phyloP scores from a whole-genome alignment of 2,329 filamentous ascomycete genomes.

The Colletotrichum horii region DNA sequence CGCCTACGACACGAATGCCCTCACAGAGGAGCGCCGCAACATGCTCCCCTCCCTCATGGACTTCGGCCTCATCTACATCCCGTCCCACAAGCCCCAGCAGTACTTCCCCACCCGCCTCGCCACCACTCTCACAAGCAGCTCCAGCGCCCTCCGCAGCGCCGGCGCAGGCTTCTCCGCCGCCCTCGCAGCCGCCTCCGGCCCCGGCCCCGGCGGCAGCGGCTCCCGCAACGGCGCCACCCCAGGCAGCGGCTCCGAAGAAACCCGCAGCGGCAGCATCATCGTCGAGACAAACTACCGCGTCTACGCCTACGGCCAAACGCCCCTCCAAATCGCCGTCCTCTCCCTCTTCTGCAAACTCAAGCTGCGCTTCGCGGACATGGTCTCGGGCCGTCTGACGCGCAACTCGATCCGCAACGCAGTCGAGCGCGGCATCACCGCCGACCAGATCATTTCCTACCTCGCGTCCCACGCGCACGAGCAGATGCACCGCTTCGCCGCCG shows the following conservation, averaged over 20 bases:
- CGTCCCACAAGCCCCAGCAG: conserved; percentile 60
- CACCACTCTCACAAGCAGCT: conserved; percentile 84
- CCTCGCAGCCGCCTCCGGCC: conserved; percentile 48
- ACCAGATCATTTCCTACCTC: conserved; percentile 95
- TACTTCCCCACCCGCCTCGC: conserved; percentile 93
- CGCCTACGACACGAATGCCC: conserved; percentile 84
- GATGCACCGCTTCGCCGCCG: conserved; percentile 73
- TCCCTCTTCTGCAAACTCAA: conserved; percentile 87
- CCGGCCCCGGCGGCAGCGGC: conserved; percentile 17
- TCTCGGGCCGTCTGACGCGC: conserved; percentile 89
- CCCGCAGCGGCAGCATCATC: conserved; percentile 81
- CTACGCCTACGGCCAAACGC: conserved; percentile 95
- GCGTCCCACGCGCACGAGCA: conserved; percentile 93
- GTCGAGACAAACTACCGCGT: conserved; percentile 98
- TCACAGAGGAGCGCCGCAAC: conserved; percentile 81
- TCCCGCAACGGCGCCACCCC: conserved; percentile 37
- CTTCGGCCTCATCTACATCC: conserved; percentile 88
- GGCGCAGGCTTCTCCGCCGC: conserved; percentile 73
- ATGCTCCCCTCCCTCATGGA: conserved; percentile 92
- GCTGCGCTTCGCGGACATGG: conserved; percentile 92
- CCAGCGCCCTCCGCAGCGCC: conserved; percentile 71
- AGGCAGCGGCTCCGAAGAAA: conserved; percentile 40
- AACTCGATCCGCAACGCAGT: conserved; percentile 88
- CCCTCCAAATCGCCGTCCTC: conserved; percentile 92
- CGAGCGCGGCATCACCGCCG: conserved; percentile 86